These are phyloP conservation scores for Neotropicomus parvogracilis DNA, from an alignment of 1,284 basidiomycete species.

Conservation along the genomic window DNA sequence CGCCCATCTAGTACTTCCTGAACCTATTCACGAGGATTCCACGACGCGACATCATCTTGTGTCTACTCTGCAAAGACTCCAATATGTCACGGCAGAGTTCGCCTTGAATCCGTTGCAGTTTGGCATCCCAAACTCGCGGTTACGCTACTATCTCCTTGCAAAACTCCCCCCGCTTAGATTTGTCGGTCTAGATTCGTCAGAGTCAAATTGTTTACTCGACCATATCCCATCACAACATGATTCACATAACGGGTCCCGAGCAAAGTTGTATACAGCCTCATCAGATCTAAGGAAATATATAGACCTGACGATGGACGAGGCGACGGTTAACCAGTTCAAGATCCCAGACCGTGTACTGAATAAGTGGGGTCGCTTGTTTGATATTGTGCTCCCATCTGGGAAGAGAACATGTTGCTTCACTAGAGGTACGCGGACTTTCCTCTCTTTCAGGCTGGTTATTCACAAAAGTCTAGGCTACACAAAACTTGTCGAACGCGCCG, in stretches of 20 bases:
- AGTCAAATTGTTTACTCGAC: conserved; percentile 18
- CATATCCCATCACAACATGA: conserved; percentile 18
- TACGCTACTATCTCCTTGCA: conserved; percentile 76
- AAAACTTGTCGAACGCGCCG: conserved; percentile 67
- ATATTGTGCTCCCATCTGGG: conserved; percentile 67
- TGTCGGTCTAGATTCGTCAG: conserved; percentile 15
- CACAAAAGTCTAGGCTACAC: conserved; percentile 57
- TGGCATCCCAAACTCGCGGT: conserved; percentile 72
- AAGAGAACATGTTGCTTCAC: conserved; percentile 73
- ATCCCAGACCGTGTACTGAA: conserved; percentile 61
- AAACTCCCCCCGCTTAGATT: conserved; percentile 44
- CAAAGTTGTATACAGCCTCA: not conserved
- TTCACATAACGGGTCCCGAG: not conserved
- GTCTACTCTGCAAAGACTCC: conserved; percentile 45
- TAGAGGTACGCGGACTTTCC: conserved; percentile 45
- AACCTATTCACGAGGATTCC: conserved; percentile 48
- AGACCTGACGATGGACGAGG: conserved; percentile 37
- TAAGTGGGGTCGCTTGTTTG: conserved; percentile 75
- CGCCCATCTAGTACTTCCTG: not conserved
- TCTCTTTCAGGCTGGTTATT: not conserved
- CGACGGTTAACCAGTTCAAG: conserved; percentile 24
- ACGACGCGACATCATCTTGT: conserved; percentile 54
- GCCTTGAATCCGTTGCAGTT: conserved; percentile 72
- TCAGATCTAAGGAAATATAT: conserved; percentile 46
- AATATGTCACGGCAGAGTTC: conserved; percentile 59